phyloP scores from a whole-genome alignment of 75 land plant genomes.

The Cunninghamia lanceolata region DNA sequence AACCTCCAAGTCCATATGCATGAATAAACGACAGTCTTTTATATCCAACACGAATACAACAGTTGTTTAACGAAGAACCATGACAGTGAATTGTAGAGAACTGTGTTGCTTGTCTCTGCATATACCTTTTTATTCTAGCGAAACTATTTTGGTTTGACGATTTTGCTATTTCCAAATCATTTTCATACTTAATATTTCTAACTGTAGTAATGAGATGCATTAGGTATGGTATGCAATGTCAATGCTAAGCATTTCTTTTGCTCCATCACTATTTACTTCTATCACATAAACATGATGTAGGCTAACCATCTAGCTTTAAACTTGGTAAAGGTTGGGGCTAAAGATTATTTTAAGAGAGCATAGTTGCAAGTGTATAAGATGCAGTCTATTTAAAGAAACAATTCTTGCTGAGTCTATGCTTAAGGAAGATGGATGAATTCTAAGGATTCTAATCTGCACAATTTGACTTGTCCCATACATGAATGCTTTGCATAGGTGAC shows the following conservation, averaged over 20 bases:
- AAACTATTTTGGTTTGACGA: background rate
- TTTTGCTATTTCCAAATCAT: background rate
- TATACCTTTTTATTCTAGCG: background rate
- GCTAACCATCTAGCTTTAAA: background rate
- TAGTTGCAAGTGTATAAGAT: background rate
- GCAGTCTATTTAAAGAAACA: background rate
- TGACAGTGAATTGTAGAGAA: background rate
- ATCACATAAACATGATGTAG: background rate
- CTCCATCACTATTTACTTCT: too few relatives aligned
- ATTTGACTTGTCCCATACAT: too few relatives aligned
- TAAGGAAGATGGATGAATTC: background rate
- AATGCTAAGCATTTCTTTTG: background rate
- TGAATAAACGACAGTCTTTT: background rate
- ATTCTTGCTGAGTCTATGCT: background rate
- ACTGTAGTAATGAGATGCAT: background rate
- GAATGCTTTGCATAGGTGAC: background rate
- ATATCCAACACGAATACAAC: background rate
- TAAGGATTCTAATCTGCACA: background rate
- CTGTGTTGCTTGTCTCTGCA: background rate
- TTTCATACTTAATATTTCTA: background rate
- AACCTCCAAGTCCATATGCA: background rate
- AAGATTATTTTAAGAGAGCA: background rate
- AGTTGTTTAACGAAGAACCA: background rate
- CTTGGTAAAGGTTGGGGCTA: background rate
- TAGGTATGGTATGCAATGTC: background rate